Conservation (phyloP, 768 basidiomycete species). For the Tubosaeta brunneosetosa region DNA sequence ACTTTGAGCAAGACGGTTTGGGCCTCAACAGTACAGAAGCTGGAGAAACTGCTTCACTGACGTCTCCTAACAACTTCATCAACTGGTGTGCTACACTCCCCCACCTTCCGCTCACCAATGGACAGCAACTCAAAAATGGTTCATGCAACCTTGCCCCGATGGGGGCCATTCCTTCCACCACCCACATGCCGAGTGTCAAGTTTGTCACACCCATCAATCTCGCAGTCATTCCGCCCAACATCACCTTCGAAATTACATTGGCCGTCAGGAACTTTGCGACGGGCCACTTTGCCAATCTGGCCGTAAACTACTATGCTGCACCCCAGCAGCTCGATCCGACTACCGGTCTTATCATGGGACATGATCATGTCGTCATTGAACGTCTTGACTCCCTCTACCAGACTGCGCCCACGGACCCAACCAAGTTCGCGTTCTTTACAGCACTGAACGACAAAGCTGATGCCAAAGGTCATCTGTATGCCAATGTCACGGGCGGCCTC, state of each 20-base stretch:
- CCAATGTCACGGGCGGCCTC: conserved; percentile 50
- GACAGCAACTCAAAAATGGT: conserved; percentile 44
- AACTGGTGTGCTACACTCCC: conserved; percentile 54
- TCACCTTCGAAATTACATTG: conserved; percentile 50
- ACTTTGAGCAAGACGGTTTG: conserved; percentile 53
- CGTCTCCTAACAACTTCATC: conserved; percentile 69
- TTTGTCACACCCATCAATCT: conserved; percentile 47
- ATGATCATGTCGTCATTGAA: conserved; percentile 62
- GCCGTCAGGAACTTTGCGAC: conserved; percentile 42
- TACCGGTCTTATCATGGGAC: conserved; percentile 52
- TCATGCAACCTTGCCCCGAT: conserved; percentile 62
- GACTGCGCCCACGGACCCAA: conserved; percentile 46
- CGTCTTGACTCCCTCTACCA: conserved; percentile 42
- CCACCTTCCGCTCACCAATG: conserved; percentile 54
- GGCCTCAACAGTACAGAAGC: conserved; percentile 22
- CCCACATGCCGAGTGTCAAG: conserved; percentile 52
- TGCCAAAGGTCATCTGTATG: conserved; percentile 41
- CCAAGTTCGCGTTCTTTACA: conserved; percentile 56
- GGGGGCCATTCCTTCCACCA: conserved; percentile 49
- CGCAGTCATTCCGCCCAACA: conserved; percentile 38
- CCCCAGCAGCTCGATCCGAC: conserved; percentile 46
- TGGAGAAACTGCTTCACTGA: conserved; percentile 54
- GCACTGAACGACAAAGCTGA: conserved; percentile 43
- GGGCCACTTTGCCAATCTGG: conserved; percentile 56
- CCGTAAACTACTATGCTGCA: conserved; percentile 49